Base-by-base conservation (phyloP, 148 eudicot genomes). In the Rhododendron ovatum region DNA sequence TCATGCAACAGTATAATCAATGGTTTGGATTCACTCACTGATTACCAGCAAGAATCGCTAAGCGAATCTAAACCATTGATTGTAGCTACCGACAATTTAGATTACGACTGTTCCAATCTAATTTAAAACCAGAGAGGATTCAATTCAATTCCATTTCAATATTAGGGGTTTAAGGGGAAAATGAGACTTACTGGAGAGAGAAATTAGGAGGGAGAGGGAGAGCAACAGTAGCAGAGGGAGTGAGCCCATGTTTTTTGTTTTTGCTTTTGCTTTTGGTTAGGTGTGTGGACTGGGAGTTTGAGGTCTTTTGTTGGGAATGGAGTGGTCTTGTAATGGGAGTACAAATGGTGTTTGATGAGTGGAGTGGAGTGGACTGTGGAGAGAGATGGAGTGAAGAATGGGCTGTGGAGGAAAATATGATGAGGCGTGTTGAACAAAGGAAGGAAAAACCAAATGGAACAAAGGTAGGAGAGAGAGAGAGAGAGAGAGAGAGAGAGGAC, bases 161-260 rank as follows among this genome's bases (percentile, higher is more conserved):
- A 26, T 2, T 11, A 47, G 4, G 26, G 24, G 73, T 53, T 55
- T 28, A 14, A 30, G 30, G 1, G 12, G 57, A 51, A 13, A 13
- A 12, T 17, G 28, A 22, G 53, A 87, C 91, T 89, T 89, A 92
- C 93, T 33, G 53, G 91, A 92, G 82, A 84, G 47, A 80, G 88
- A 81, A 71, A 87, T 47, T 37, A 92, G 75, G n/a, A 89, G 84
- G 24, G 84, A 84, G 82, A 84, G 53, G 43, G 51, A 80, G 81
- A 84, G 43, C 13, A 84, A 24, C 22, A 84, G 24, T 1, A 87
- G 35, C 11, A 87, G 28, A 18, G 82, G 9, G 41, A 84, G 24
- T 15, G 80, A 71, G 28, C 35, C 80, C 89, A 84, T 87, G n/a
- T 51, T 14, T 11, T 43, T 24, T 57, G 28, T 3, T 55, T 26